phyloP scores from a whole-genome alignment of 2,329 filamentous ascomycete genomes.

The Phyllachora maydis region DNA sequence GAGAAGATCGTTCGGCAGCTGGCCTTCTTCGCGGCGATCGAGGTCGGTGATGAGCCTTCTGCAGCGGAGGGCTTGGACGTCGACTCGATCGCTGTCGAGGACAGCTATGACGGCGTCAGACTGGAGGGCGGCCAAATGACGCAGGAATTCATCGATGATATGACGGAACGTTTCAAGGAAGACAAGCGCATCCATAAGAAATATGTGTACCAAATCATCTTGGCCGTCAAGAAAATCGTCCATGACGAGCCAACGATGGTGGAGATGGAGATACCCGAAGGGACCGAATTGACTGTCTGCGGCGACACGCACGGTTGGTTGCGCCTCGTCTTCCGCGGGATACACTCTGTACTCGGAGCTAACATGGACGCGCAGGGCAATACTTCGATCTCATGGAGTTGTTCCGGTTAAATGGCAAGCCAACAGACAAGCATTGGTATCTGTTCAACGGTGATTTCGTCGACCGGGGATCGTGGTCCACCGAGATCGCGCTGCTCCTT shows the following conservation, averaged over 20 bases:
- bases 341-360: not conserved
- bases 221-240: slow-evolving; percentile 75
- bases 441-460: slow-evolving; percentile 99
- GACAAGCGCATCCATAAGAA: slow-evolving; percentile 92
- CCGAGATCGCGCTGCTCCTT: slow-evolving; percentile 81
- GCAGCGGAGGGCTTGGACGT: slow-evolving; percentile 81
- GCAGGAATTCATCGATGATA: slow-evolving; percentile 89
- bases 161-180: slow-evolving; percentile 87
- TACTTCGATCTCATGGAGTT: slow-evolving; percentile 96
- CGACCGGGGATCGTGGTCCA: slow-evolving; percentile 92
- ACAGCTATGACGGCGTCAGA: slow-evolving; percentile 65
- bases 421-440: slow-evolving; percentile 74
- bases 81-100: slow-evolving; percentile 65
- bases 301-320: slow-evolving; percentile 75
- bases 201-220: slow-evolving; percentile 91
- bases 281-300: slow-evolving; percentile 73
- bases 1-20: slow-evolving; percentile 85
- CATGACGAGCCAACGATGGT: slow-evolving; percentile 95
- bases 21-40: slow-evolving; percentile 88
- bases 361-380: slow-evolving; percentile 41
- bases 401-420: slow-evolving; percentile 76
- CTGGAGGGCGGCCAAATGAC: slow-evolving; percentile 78
- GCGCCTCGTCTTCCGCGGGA: not conserved
- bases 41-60: slow-evolving; percentile 78
- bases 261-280: slow-evolving; percentile 63